Base-by-base conservation (phyloP, 805 yeast genomes). In the Saturnispora kantuleensis region DNA sequence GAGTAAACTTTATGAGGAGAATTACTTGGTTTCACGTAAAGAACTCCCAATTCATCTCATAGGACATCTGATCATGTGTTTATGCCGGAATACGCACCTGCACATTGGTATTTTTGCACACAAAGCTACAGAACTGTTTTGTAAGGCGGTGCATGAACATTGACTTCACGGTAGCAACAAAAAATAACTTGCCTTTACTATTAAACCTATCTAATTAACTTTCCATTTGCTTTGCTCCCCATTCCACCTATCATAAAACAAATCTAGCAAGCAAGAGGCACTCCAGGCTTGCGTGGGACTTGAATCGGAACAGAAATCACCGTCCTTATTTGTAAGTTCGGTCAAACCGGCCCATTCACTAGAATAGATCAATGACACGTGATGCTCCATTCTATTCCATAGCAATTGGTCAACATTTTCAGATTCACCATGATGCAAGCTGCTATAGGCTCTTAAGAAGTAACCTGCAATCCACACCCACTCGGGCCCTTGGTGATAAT, bases 231-330 rank as follows among this genome's bases (percentile, higher is more conserved):
- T 36, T 16, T 48, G 49, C 21, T 58, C 60, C 35, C 37, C 52
- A 5, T 15, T 39, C 75, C 77, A 77, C 21, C 76, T 60, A 56
- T 87, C 96, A 50, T 73, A 71, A 60, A 77, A 84, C 44, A 90
- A 65, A 60, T 90, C 97, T 30, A 90, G 62, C 47, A 93, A 63
- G 55, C 96, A 85, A 2, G 93, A 81, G 0, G 90, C 67, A 58
- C 96, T 85, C 98, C 98, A 90, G 0, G 97, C 97, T 61, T 90
- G 98, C 0, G 97, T 81, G 3, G 97, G 96, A 51, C 95, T 84
- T 2, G 96, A 85, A 61, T 93, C 97, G 13, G 59, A 56, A 60
- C 98, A 90, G 9, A 78, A 54, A 29, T 68, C 80, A 2, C 97
- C 97, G 55, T 83, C 80, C 63, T 84, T 86, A 57, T 90, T 87